Evolutionary conservation across 2,329 filamentous ascomycete species (phyloP).

Genomic region (Sarocladium kiliense): DNA sequence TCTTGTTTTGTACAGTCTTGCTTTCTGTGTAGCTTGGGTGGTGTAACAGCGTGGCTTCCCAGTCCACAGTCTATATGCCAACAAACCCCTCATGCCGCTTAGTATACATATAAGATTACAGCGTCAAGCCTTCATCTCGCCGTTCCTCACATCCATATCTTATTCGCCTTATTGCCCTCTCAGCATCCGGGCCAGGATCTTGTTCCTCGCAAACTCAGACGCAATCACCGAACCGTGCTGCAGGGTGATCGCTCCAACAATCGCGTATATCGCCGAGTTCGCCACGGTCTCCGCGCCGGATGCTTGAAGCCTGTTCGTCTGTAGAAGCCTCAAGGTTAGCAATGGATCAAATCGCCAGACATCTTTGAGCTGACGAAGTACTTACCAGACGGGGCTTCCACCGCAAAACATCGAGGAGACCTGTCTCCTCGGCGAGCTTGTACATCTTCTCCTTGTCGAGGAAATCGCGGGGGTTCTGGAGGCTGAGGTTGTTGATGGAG

Average conservation of each 20-base stretch:
- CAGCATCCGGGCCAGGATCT: constrained; percentile 51
- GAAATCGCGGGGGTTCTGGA: constrained; percentile 53
- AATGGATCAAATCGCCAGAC: no score
- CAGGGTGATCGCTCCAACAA: constrained; percentile 84
- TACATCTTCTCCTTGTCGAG: constrained; percentile 62
- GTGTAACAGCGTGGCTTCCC: neutral
- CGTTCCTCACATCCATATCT: neutral
- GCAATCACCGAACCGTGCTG: constrained; percentile 79
- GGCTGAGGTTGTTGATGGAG: constrained; percentile 67
- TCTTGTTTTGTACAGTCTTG: constrained; percentile 5
- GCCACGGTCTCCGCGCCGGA: constrained; percentile 75
- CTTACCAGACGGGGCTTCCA: constrained; percentile 84
- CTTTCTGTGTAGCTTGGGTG: neutral
- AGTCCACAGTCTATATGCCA: constrained; percentile 7
- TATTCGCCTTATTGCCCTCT: constrained; percentile 9
- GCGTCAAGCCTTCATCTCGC: neutral
- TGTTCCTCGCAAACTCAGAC: constrained; percentile 67
- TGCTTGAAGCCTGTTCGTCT: constrained; percentile 60
- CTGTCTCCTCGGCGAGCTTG: constrained; percentile 62
- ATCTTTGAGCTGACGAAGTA: no score
- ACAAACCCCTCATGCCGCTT: neutral
- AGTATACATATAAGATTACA: constrained; percentile 9
- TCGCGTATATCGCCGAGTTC: constrained; percentile 73
- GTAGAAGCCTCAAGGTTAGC: neutral
- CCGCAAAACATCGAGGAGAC: constrained; percentile 69